Evolutionary conservation across 2,329 filamentous ascomycete species (phyloP).

Genomic region (Onygenales sp.): DNA sequence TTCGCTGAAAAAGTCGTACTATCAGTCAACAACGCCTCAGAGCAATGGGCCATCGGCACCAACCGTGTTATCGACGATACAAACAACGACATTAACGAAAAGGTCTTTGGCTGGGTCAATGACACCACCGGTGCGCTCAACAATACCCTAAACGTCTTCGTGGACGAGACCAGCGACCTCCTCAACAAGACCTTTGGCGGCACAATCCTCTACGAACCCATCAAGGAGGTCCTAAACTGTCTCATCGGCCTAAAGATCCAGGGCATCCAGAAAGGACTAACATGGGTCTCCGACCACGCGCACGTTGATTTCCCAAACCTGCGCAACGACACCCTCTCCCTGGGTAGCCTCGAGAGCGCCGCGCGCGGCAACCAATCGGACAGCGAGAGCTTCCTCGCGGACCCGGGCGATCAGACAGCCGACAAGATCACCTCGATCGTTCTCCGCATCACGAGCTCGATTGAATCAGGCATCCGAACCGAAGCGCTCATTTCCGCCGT

Average conservation of each 20-base stretch:
- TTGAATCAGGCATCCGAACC: conserved; percentile 59
- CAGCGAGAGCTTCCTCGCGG: conserved; percentile 61
- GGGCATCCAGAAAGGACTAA: conserved; percentile 76
- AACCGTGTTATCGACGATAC: conserved; percentile 60
- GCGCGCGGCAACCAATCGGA: conserved; percentile 44
- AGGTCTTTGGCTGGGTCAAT: conserved; percentile 79
- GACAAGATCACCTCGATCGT: conserved; percentile 77
- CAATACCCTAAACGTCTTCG: conserved; percentile 72
- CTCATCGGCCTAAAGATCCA: conserved; percentile 82
- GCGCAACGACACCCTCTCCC: conserved; percentile 70
- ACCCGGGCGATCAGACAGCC: conserved; percentile 60
- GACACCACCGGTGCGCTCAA: conserved; percentile 77
- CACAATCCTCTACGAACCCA: conserved; percentile 68
- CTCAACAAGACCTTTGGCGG: conserved; percentile 72
- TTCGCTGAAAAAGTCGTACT: conserved; percentile 70
- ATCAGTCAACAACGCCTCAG: conserved; percentile 63
- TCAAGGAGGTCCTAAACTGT: conserved; percentile 73
- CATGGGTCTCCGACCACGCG: conserved; percentile 84
- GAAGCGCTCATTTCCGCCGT: conserved; percentile 72
- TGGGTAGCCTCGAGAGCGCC: conserved; percentile 56
- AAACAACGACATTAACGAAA: conserved; percentile 66
- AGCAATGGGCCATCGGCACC: conserved; percentile 64
- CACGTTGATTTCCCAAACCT: conserved; percentile 72
- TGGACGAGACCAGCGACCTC: conserved; percentile 63
- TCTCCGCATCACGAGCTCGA: conserved; percentile 54